Percentiles rank a stretch among this genome's conserved stretches.
Conservation (phyloP, 2,329 filamentous ascomycete genomes). For the Microdochium bolleyi region DNA sequence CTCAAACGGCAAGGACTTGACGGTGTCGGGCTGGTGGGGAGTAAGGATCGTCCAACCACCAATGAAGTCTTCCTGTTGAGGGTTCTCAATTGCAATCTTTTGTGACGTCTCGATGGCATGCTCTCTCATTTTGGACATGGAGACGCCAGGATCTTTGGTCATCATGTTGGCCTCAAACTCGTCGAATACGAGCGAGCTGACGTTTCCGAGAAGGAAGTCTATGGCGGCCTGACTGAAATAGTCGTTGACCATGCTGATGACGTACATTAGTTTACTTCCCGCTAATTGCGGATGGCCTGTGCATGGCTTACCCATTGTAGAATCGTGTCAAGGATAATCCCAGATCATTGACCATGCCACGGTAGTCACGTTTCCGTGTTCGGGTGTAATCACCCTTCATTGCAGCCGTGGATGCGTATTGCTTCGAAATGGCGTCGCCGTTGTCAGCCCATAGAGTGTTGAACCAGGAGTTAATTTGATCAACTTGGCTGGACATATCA, state of each 20-base stretch:
- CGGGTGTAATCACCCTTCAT: slow-evolving; percentile 96
- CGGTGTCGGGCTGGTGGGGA: slow-evolving; percentile 62
- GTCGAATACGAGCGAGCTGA: slow-evolving; percentile 76
- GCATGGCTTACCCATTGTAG: slow-evolving; percentile 50
- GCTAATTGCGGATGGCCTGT: slow-evolving; percentile 6
- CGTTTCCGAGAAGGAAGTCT: slow-evolving; percentile 87
- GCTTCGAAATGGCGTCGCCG: slow-evolving; percentile 88
- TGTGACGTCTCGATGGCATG: slow-evolving; percentile 85
- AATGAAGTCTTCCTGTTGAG: slow-evolving; percentile 71
- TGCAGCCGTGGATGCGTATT: slow-evolving; percentile 91
- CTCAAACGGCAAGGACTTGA: slow-evolving; percentile 68
- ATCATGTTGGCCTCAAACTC: slow-evolving; percentile 94
- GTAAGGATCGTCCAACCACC: slow-evolving; percentile 85
- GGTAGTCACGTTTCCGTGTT: slow-evolving; percentile 82
- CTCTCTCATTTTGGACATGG: slow-evolving; percentile 74
- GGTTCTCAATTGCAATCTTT: slow-evolving; percentile 74
- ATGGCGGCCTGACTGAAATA: slow-evolving; percentile 95
- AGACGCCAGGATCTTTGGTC: slow-evolving; percentile 84
- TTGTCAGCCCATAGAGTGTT: slow-evolving; percentile 97
- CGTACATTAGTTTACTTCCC: slow-evolving; percentile 2
- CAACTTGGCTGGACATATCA: slow-evolving; percentile 64
- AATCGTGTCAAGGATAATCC: slow-evolving; percentile 77
- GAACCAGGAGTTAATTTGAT: slow-evolving; percentile 85
- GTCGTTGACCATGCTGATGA: slow-evolving; percentile 84
- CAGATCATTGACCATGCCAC: slow-evolving; percentile 84